These are phyloP conservation scores for Zygosaccharomyces pseudorouxii DNA, from an alignment of 805 yeast genomes.

Conservation along the genomic window DNA sequence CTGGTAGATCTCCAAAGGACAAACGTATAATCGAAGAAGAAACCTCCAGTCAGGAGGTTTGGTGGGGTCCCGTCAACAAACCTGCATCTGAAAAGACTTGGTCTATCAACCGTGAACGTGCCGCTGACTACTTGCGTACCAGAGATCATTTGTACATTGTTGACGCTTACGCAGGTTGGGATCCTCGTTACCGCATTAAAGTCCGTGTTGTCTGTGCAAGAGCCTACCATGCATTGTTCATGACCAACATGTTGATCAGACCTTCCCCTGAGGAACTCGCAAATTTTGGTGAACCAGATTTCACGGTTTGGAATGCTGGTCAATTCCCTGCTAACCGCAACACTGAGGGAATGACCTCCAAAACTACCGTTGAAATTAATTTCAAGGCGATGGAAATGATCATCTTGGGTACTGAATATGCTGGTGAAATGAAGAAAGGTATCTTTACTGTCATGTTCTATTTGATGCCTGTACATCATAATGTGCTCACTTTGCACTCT, in stretches of 20 bases:
- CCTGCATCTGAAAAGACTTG: constrained; percentile 91
- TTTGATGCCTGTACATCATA: constrained; percentile 91
- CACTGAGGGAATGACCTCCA: constrained; percentile 96
- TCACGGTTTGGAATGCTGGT: constrained; percentile 97
- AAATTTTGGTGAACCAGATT: constrained; percentile 94
- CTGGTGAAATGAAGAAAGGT: constrained; percentile 99
- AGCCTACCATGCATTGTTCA: constrained; percentile 96
- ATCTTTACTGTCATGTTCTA: constrained; percentile 98
- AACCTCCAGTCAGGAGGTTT: constrained; percentile 73
- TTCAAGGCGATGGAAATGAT: constrained; percentile 98
- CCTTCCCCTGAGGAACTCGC: constrained; percentile 87
- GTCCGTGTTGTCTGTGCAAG: constrained; percentile 95
- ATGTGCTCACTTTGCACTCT: constrained; percentile 90
- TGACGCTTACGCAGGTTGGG: constrained; percentile 99
- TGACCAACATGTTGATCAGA: constrained; percentile 96
- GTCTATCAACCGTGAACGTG: constrained; percentile 93
- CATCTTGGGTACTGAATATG: constrained; percentile 96
- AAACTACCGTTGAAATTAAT: constrained; percentile 93
- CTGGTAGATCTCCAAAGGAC: constrained; percentile 98
- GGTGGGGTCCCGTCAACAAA: constrained; percentile 99
- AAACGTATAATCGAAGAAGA: constrained; percentile 96
- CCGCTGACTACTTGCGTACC: constrained; percentile 93
- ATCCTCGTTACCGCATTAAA: constrained; percentile 93
- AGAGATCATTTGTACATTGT: constrained; percentile 90
- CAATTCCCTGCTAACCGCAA: constrained; percentile 96